Evolutionary conservation across 768 basidiomycete species (phyloP).

Genomic region (Xerocomus potaroensis): DNA sequence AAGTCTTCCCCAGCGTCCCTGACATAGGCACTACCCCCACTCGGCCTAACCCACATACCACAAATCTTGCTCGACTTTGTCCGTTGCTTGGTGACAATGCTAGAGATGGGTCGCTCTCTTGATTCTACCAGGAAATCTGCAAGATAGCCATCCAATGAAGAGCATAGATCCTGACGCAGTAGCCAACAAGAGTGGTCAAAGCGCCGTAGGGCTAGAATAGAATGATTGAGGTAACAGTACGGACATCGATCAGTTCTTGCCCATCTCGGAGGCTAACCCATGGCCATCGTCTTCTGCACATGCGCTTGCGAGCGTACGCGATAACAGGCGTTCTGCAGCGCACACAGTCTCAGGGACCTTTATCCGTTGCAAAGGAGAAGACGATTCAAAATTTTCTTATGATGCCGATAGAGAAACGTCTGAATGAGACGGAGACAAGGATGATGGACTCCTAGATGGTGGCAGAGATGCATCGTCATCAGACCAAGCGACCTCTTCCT

Average conservation of each 20-base stretch:
- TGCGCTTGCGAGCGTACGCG: conserved; percentile 42
- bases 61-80: conserved; percentile 30
- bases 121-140: conserved; percentile 33
- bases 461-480: conserved; percentile 14
- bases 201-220: conserved; percentile 37
- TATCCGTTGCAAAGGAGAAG: conserved; percentile 2
- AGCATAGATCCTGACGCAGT: conserved; percentile 40
- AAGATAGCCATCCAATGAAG: conserved; percentile 34
- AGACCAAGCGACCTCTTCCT: conserved; percentile 7
- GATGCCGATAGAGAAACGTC: conserved; percentile 25
- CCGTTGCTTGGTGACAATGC: conserved; percentile 26
- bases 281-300: conserved; percentile 38
- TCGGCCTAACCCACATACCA: conserved; percentile 40
- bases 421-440: conserved; percentile 16
- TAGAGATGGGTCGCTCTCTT: conserved; percentile 3
- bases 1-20: conserved; percentile 11
- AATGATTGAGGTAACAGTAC: neutral
- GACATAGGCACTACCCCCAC: neutral
- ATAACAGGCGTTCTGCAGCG: conserved; percentile 39
- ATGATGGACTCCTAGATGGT: conserved; percentile 26
- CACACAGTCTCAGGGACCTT: conserved; percentile 33
- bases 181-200: conserved; percentile 46
- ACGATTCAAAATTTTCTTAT: neutral
- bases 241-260: conserved; percentile 20
- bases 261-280: conserved; percentile 40